A percentile compares a stretch with the other conserved stretches of the same genome.
phyloP scores from a whole-genome alignment of 306 rosid species.

The Cucumis hystrix region DNA sequence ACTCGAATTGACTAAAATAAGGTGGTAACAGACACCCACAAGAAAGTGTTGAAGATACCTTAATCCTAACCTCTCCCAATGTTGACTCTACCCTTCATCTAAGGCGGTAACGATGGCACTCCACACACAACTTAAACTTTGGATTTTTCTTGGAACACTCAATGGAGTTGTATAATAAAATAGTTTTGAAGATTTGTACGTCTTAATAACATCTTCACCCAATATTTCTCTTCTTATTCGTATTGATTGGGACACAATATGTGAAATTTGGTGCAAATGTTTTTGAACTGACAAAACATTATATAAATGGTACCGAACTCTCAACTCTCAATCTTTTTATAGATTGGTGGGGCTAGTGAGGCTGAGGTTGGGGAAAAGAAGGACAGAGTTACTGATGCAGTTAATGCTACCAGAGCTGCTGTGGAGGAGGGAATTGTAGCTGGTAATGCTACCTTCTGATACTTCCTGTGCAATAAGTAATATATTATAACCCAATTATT shows the following conservation, averaged over 20 bases:
- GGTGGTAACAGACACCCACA: background rate
- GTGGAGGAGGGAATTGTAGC: conserved; percentile 50
- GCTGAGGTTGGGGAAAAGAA: conserved; percentile 42
- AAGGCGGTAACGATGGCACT: background rate
- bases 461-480: background rate
- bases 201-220: background rate
- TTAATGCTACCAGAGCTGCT: conserved; percentile 47
- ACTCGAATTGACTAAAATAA: background rate
- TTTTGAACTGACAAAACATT: background rate
- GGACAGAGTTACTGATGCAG: conserved; percentile 46
- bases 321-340: background rate
- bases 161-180: background rate
- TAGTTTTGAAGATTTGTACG: background rate
- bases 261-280: background rate
- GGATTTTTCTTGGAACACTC: background rate
- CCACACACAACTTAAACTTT: background rate
- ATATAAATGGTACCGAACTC: background rate
- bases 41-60: background rate
- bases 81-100: background rate
- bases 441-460: conserved; percentile 12
- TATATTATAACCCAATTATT: background rate
- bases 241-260: background rate
- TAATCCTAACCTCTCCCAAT: background rate
- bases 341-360: conserved; percentile 46
- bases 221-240: background rate